Conservation (phyloP, 441 rosid species). For the Euphorbia schlechtendalii region DNA sequence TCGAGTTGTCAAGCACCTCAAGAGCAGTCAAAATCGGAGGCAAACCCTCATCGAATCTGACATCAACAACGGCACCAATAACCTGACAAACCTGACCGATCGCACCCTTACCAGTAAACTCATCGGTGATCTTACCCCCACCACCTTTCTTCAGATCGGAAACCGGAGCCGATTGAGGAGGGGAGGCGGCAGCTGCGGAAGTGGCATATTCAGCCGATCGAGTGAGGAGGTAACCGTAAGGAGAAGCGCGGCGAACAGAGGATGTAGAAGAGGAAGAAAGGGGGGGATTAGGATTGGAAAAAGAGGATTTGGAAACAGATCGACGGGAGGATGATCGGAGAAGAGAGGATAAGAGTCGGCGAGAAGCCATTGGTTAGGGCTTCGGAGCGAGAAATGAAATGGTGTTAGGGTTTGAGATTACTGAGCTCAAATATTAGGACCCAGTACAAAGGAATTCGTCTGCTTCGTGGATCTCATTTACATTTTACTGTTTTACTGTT, state of each 20-base stretch:
- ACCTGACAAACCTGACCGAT: constrained; percentile 91
- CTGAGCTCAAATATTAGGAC: neutral
- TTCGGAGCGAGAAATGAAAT: constrained; percentile 23
- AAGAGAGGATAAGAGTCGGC: constrained; percentile 59
- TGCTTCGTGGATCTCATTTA: neutral
- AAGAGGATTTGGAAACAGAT: constrained; percentile 37
- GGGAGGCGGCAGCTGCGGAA: constrained; percentile 47
- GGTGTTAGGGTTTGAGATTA: constrained; percentile 34
- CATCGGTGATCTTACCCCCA: constrained; percentile 58
- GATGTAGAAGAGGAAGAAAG: constrained; percentile 23
- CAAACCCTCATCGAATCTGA: constrained; percentile 74
- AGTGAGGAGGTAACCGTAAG: constrained; percentile 44
- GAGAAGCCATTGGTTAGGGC: constrained; percentile 70
- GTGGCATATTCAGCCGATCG: constrained; percentile 70
- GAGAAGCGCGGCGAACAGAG: constrained; percentile 45
- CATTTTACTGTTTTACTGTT: constrained; percentile 6
- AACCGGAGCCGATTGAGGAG: constrained; percentile 29
- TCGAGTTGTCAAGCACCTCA: constrained; percentile 62
- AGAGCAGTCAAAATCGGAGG: constrained; percentile 96
- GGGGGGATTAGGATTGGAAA: constrained; percentile 23
- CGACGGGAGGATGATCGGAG: constrained; percentile 75
- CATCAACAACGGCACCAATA: constrained; percentile 93
- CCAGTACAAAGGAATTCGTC: no score
- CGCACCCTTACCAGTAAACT: constrained; percentile 77
- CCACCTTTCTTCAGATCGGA: constrained; percentile 27